Evolutionary conservation across 2,329 filamentous ascomycete genomes (phyloP), one percentile per base, ranked within the genome.

Genomic region (Colletotrichum lindemuthianum): DNA sequence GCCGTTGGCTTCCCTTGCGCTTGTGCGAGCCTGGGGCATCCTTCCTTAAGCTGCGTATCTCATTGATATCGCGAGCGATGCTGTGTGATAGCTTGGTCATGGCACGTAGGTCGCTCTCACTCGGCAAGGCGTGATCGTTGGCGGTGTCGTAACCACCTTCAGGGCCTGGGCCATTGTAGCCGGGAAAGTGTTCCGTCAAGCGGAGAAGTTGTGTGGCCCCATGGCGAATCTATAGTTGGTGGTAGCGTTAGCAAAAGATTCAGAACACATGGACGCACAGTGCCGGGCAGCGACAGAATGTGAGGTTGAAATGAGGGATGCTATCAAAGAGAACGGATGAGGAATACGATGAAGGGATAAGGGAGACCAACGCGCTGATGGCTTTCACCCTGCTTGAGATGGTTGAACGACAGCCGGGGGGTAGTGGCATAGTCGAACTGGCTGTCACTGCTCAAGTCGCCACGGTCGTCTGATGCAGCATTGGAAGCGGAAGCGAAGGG

Each of bases 361-460:
- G 10, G n/a, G 39, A 32, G 16, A n/a, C 9, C 1, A 15, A 65
- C 61, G n/a, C 61, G 58, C 32, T 61, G 58, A 45, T 65, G 61
- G 15, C 61, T 65, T 34, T 65, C 61, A 45, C 61, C 58, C 12
- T 65, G 61, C 36, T 59, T 60, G 33, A 65, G 47, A 13, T 65
- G 58, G 10, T 65, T 61, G 51, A 60, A 33, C 36, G 61, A 65
- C 15, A 65, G 58, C 11, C 47, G 59, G 10, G 33, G 24, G 15
- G 57, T 43, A 8, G 47, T 37, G 3, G 8, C 58, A 5, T 11
- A n/a, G 24, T 55, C 61, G 39, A 48, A 12, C 13, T 60, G 44
- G 12, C 57, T 50, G 41, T 64, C 50, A 34, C 40, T 55, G 34
- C 61, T 45, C 13, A 12, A 9, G 13, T 53, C 13, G 16, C 39